A percentile compares a stretch with the other conserved stretches of the same genome.
Evolutionary conservation across 495 filamentous ascomycete species (phyloP).

Genomic region (Neurospora sp.): DNA sequence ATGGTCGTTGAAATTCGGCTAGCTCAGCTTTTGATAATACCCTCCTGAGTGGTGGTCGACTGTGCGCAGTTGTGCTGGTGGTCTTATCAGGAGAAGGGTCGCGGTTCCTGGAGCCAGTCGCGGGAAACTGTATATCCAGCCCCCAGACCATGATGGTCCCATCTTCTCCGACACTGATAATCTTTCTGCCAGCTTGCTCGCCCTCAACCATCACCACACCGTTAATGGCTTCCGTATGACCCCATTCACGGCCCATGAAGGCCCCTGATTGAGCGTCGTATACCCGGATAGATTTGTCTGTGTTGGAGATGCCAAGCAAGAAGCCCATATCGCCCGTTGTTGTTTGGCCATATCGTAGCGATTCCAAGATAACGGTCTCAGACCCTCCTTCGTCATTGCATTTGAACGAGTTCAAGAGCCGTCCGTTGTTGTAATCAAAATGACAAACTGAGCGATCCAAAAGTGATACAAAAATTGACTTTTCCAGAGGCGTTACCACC

Average conservation of each 20-base stretch:
- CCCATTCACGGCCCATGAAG: constrained; percentile 81
- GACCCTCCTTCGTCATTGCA: constrained; percentile 64
- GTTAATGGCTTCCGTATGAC: constrained; percentile 85
- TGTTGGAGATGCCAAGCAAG: constrained; percentile 76
- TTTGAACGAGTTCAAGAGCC: constrained; percentile 62
- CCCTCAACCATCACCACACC: constrained; percentile 65
- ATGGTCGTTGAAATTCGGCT: constrained; percentile 60
- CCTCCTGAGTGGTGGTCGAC: constrained; percentile 56
- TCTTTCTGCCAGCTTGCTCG: constrained; percentile 37
- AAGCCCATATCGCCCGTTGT: constrained; percentile 34
- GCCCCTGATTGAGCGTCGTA: constrained; percentile 69
- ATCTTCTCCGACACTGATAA: constrained; percentile 72
- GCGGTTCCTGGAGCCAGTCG: constrained; percentile 22
- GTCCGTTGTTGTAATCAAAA: constrained; percentile 65
- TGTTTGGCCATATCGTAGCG: constrained; percentile 51
- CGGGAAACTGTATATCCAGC: constrained; percentile 37
- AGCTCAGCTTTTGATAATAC: constrained; percentile 70
- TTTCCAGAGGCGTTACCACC: constrained; percentile 51
- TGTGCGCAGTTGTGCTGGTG: constrained; percentile 14
- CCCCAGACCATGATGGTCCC: constrained; percentile 83
- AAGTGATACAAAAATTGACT: constrained; percentile 61
- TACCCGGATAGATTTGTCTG: constrained; percentile 85
- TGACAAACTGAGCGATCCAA: constrained; percentile 71
- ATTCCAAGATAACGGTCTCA: constrained; percentile 75
- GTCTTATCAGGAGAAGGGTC: constrained; percentile 45